Conservation (phyloP, 2,329 filamentous ascomycete species). For the Exophiala sp. region DNA sequence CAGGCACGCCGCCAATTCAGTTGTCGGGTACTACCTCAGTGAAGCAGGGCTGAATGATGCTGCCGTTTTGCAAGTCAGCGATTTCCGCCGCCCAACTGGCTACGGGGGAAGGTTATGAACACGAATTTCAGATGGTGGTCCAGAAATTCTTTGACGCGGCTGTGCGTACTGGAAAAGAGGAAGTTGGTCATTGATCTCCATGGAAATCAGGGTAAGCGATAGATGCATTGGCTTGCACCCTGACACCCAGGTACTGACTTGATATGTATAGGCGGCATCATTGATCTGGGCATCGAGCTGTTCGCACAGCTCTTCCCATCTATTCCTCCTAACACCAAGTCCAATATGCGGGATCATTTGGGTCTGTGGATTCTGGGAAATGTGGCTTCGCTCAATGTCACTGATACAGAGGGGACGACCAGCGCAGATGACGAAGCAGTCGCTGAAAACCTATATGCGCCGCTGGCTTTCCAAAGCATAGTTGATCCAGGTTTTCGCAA, state of each 20-base stretch:
- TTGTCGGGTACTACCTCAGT: slow-evolving; percentile 45
- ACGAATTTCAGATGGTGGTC: slow-evolving; percentile 21
- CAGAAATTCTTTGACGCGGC: slow-evolving; percentile 44
- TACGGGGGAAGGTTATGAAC: slow-evolving; percentile 6
- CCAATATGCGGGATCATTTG: slow-evolving; percentile 44
- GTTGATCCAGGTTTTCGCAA: slow-evolving; percentile 31
- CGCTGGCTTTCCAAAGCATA: slow-evolving; percentile 32
- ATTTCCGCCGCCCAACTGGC: slow-evolving; percentile 33
- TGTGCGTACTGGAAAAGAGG: slow-evolving; percentile 46
- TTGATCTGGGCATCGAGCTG: slow-evolving; percentile 44
- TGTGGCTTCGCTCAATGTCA: slow-evolving; percentile 22
- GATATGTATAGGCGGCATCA: slow-evolving; percentile 45
- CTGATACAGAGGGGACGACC: slow-evolving; percentile 14
- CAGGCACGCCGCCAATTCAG: slow-evolving; percentile 33
- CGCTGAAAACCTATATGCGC: slow-evolving; percentile 29
- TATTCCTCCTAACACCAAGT: slow-evolving; percentile 41
- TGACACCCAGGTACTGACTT: not conserved
- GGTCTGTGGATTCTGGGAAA: slow-evolving; percentile 36
- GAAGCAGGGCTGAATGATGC: slow-evolving; percentile 39
- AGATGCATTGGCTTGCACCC: too few species aligned
- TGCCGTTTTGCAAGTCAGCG: slow-evolving; percentile 43
- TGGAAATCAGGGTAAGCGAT: slow-evolving; percentile 53
- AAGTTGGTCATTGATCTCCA: slow-evolving; percentile 61
- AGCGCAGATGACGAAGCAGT: slow-evolving; percentile 10
- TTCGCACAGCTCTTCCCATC: slow-evolving; percentile 53